Base-by-base conservation (phyloP, 1,284 basidiomycete genomes). In the Ustilago xerochloae region DNA sequence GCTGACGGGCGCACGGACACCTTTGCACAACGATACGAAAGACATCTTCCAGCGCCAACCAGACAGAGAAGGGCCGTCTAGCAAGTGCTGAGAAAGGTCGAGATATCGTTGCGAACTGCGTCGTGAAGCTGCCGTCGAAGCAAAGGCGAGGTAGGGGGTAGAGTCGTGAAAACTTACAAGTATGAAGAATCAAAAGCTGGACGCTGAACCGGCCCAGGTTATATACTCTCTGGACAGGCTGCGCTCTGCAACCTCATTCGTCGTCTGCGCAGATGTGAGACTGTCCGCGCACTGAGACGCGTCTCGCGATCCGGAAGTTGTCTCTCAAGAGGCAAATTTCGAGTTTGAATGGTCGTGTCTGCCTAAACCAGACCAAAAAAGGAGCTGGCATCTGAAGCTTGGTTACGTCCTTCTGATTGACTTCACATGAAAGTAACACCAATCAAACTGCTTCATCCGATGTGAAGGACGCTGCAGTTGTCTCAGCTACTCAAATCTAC, bases 111-210 rank as follows among this genome's bases (percentile, higher is more conserved):
- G 45, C 28, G 16, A 8, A 16, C 2, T 24, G 22, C 43, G 49
- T 26, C 30, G 35, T 24, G 22, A 13, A 36, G 36, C 26, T 16
- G 26, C 41, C 46, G 38, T 38, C 36, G 49, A 20, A 35, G 36
- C 29, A 28, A 28, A 33, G 30, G 29, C 52, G 15, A 35, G 56
- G 32, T 72, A 38, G n/a, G 57, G 64, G 64, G 35, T n/a, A 39
- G 53, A 49, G 46, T 10, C 30, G 12, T 10, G 39, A 36, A 35
- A 43, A 73, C 61, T 63, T 67, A 73, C 70, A 73, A 73, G 70
- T 73, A 73, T 73, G 70, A 64, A 38, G 61, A 4, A 10, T 22
- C 18, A 22, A 46, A 4, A 9, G 2, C 15, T 12, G 47, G 52
- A 56, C 12, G 55, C 59, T 30, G 50, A 18, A 4, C 12, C 36